A percentile compares a stretch with the other conserved stretches of the same genome.
These are phyloP conservation scores for Globisporangium middletonii DNA, from an alignment of 352 stramenopile species.

Conservation along the genomic window DNA sequence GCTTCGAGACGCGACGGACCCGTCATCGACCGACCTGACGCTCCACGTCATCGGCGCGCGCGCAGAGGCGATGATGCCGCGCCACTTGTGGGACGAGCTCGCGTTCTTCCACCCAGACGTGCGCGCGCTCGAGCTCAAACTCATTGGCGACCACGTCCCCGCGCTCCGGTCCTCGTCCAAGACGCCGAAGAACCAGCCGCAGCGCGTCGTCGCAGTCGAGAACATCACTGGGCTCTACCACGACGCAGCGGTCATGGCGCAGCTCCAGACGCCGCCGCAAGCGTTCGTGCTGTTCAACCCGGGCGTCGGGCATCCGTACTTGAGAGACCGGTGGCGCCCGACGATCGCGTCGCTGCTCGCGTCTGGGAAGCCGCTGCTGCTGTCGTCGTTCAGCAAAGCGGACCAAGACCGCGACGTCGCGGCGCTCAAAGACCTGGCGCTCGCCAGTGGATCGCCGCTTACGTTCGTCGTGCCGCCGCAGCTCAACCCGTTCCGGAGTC, in stretches of 20 bases:
- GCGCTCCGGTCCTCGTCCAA: constrained; percentile 20
- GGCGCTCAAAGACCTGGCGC: constrained; percentile 28
- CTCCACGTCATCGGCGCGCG: constrained; percentile 63
- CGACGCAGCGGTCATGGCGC: constrained; percentile 16
- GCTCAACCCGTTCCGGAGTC: constrained; percentile 56
- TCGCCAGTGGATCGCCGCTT: constrained; percentile 14
- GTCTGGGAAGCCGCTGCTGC: constrained; percentile 38
- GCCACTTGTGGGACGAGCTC: constrained; percentile 61
- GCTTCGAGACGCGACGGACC: background rate
- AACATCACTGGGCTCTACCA: constrained; percentile 52
- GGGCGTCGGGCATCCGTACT: constrained; percentile 46
- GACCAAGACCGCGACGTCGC: constrained; percentile 58
- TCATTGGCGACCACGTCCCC: constrained; percentile 65
- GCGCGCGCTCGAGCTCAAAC: constrained; percentile 33
- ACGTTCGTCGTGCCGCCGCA: constrained; percentile 29
- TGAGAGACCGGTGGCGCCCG: constrained; percentile 43
- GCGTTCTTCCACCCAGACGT: constrained; percentile 27
- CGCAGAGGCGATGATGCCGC: constrained; percentile 70
- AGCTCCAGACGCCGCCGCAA: constrained; percentile 27
- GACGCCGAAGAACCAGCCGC: constrained; percentile 1
- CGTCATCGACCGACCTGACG: constrained; percentile 9
- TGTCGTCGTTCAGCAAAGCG: constrained; percentile 57
- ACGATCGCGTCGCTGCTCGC: constrained; percentile 43
- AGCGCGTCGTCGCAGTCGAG: constrained; percentile 27
- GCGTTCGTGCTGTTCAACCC: constrained; percentile 74